Percentiles rank a stretch among this genome's conserved stretches.
Evolutionary conservation across 2,329 filamentous ascomycete species (phyloP).

Genomic region (Leptographium radiaticola): DNA sequence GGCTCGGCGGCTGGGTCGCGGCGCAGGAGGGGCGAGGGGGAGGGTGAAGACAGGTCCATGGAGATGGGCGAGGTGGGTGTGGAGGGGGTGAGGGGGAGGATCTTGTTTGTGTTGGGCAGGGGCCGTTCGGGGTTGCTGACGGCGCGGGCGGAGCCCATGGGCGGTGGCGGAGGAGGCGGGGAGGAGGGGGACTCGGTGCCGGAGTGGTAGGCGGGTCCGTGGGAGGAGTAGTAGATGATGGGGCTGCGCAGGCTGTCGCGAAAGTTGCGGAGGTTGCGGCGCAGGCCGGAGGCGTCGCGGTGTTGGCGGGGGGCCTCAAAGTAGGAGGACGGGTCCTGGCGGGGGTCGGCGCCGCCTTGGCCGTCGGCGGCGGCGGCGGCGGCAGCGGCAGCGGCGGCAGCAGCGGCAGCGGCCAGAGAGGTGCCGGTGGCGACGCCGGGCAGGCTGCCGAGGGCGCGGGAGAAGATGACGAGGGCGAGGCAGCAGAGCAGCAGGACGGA

Average conservation of each 20-base stretch:
- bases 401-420: too few species aligned
- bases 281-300: not conserved
- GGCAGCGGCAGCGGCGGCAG: slow-evolving; percentile 5
- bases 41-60: not conserved
- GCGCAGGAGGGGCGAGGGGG: slow-evolving; percentile 5
- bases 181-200: not conserved
- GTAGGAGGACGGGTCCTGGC: not conserved
- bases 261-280: slow-evolving; percentile 5
- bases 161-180: not conserved
- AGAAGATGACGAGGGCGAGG: slow-evolving; percentile 77
- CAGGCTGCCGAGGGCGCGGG: slow-evolving; percentile 27
- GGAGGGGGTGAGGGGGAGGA: slow-evolving; percentile 20
- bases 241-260: slow-evolving; percentile 7
- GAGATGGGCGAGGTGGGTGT: slow-evolving; percentile 3
- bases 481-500: slow-evolving; percentile 77
- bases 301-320: too few species aligned
- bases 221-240: not conserved
- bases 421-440: too few species aligned
- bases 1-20: not conserved
- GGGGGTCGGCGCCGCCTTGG: not conserved
- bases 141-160: not conserved
- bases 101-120: slow-evolving; percentile 16
- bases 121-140: not conserved
- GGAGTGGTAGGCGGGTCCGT: not conserved
- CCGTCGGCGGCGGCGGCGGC: slow-evolving; percentile 7